Evolutionary conservation across 805 yeast species (phyloP), one percentile per base, ranked within the genome.

Genomic region (Pichia ethanolica): DNA sequence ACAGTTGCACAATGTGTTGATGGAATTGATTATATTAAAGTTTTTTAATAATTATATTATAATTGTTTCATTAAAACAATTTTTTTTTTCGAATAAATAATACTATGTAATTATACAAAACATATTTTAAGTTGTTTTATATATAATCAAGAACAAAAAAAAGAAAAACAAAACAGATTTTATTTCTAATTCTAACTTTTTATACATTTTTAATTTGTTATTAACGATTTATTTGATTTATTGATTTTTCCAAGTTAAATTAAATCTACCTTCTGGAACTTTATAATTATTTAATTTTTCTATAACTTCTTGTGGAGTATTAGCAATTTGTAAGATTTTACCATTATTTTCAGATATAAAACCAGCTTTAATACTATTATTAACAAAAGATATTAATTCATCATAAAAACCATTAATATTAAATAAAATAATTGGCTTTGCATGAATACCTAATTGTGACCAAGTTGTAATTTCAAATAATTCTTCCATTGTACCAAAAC

Each of bases 401-500:
- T 88, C 89, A 65, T 78, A 89, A 64, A 86, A 89, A 0, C 96
- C 96, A 66, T 84, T 74, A 48, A 83, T 74, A 67, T 89, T 89
- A 68, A 81, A 82, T 39, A 89, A 61, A 13, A 89, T 82, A 59
- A 89, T 80, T 32, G 96, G 96, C 65, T 84, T 84, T 53, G 73
- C 70, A 66, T 89, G 96, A 56, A 89, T 88, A 35, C 90, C 93
- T 59, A 89, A 73, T 71, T 89, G 96, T 45, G 82, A 80, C 96
- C 96, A 89, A 5, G 96, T 89, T 51, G 85, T 84, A 48, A 87
- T 84, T 70, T 89, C 96, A 83, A 88, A 82, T 53, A 89, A 72
- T 68, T 89, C 96, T 67, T 89, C 96, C 62, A 87, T 68, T 7
- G 95, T 88, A 45, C 96, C 96, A 63, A 81, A 88, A 3, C 96